Base-by-base conservation (phyloP, 306 rosid species). In the Canavalia ensiformis region DNA sequence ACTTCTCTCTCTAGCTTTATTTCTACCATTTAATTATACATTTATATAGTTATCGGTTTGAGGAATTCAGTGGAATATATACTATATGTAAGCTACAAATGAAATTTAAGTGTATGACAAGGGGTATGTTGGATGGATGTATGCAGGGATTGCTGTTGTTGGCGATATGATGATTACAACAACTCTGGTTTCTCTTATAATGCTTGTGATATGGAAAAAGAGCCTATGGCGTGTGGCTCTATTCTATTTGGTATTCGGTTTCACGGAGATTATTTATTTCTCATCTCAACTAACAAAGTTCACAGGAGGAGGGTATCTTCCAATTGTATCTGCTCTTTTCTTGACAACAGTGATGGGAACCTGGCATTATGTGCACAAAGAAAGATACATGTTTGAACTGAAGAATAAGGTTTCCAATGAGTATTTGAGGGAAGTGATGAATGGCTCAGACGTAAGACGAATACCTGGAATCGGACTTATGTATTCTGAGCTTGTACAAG, bases 311-410 rank as follows among this genome's bases (percentile, higher is more conserved):
- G 97, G 98, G 1, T 94, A 44, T 68, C 88, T 94, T 62, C 98
- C 98, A 1, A 58, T 94, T 6, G 83, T 63, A 8, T 81, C 80
- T 28, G 86, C 98, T 12, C 0, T 81, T 13, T 42, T 90, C 68
- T 76, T 92, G 46, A 88, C 89, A 56, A 5, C 66, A 10, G 4
- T 89, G 2, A 94, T 92, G 98, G 87, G 86, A 42, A 83, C 68
- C 0, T 94, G 98, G 98, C 96, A 94, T 45, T 92, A 92, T 66
- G 97, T 94, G 2, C 88, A 92, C 87, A 88, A 86, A 55, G 76
- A 88, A 68, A 87, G 88, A 33, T 94, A 94, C 89, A 82, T 76
- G 76, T 92, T 87, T 46, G 96, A 94, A 70, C 89, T 89, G 1
- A 71, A 68, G 1, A 92, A 92, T 78, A 90, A 94, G 85, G 91